Evolutionary conservation across 2,329 filamentous ascomycete genomes (phyloP), one percentile per base, ranked within the genome.

Genomic region (Colletotrichum navitas): DNA sequence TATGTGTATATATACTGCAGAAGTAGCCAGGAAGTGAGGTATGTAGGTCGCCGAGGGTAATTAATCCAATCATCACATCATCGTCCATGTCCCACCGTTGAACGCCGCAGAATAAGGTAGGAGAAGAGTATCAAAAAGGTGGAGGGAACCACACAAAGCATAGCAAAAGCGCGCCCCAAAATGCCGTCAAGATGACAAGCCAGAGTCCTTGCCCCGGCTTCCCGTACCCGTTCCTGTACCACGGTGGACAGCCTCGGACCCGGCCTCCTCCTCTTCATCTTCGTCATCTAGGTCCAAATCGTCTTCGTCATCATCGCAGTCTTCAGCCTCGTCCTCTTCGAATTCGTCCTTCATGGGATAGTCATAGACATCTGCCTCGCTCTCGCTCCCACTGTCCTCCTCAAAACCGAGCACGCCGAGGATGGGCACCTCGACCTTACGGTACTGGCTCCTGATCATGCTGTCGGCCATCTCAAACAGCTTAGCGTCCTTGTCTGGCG

Each of bases 401-500:
- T 85, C 83, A 74, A 86, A 83, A 63, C 81, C 81, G 68, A 86
- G 75, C 8, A 82, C 78, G 14, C 84, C 84, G 76, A 86, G 78
- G 67, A 86, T 76, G 51, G 84, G 84, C 71, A 86, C 82, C 68
- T 85, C 82, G 45, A 84, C 80, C 76, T 82, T 81, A 59, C 81
- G 80, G 74, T 85, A 80, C 75, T 86, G 84, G 74, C 82, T 85
- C 77, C 82, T 84, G 78, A 86, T 85, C 70, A 86, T 78, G 72
- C 83, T 81, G 75, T 85, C 83, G 60, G 84, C 84, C 73, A 85
- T 81, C 56, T 80, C 78, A 63, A 83, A 84, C 55, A 86, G 76
- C 74, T 83, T 81, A 52, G 77, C 74, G 73, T 86, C 84, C 75
- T 83, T 82, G 75, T 85, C 84, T n/a, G 71, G 62, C 12, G 77